Conservation (phyloP, 768 basidiomycete genomes). For the Sporobolomyces phaffii region DNA sequence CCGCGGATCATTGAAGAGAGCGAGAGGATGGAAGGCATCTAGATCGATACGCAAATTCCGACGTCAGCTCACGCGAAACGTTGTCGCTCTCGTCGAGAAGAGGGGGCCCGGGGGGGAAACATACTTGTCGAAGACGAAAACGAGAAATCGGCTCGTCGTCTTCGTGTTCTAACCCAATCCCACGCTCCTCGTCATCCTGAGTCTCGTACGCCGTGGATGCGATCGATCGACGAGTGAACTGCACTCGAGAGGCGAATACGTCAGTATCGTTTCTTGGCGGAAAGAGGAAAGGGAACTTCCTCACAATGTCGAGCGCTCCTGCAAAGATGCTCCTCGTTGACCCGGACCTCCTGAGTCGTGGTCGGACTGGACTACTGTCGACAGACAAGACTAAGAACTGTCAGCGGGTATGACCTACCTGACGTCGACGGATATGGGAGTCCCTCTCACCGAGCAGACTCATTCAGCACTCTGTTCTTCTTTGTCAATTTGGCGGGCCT, state of each 20-base stretch:
- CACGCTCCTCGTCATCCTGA: conserved; percentile 2
- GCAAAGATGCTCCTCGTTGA: conserved; percentile 14
- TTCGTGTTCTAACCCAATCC: not conserved
- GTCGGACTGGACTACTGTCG: not conserved
- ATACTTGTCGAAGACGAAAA: conserved; percentile 1
- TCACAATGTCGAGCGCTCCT: not conserved
- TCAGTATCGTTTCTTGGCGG: not conserved
- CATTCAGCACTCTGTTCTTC: not conserved
- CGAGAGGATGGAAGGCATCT: conserved; percentile 9
- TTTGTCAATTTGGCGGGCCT: conserved; percentile 3
- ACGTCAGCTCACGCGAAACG: no score
- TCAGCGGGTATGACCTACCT: no score
- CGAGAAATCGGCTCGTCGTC: not conserved
- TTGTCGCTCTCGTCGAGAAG: no score
- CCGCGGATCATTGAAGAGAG: conserved; percentile 15
- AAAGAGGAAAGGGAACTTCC: not conserved
- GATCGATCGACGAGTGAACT: not conserved
- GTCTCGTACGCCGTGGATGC: not conserved
- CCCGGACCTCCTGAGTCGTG: not conserved
- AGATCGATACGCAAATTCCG: no score
- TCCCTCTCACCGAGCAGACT: not conserved
- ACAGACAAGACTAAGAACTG: no score
- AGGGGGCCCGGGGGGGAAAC: no score
- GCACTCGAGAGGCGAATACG: not conserved
- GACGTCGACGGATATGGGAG: no score